These are phyloP conservation scores for Penicillium diatomitis DNA, from an alignment of 495 filamentous ascomycete genomes.

Conservation along the genomic window DNA sequence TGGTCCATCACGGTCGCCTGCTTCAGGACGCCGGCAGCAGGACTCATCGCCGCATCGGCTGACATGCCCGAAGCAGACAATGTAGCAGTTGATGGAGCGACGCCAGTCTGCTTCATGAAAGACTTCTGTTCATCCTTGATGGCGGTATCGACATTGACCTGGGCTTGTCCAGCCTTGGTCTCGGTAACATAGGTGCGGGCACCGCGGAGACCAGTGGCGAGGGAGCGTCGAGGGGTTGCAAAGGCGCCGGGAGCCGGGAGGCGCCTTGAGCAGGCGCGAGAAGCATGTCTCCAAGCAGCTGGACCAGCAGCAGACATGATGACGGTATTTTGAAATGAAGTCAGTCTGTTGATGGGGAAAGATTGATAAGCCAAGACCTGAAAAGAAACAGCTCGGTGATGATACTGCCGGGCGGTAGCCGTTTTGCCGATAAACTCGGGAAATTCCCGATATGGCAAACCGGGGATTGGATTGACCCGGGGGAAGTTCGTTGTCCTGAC, in stretches of 20 bases:
- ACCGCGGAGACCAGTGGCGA: constrained; percentile 18
- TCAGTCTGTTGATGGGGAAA: background rate
- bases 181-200: constrained; percentile 73
- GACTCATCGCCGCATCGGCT: constrained; percentile 65
- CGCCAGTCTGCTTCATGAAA: constrained; percentile 63
- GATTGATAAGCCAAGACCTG: too few species aligned
- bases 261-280: constrained; percentile 54
- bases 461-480: constrained; percentile 11
- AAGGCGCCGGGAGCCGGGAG: constrained; percentile 40
- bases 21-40: constrained; percentile 79
- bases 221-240: constrained; percentile 34
- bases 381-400: background rate
- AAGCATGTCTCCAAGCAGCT: constrained; percentile 67
- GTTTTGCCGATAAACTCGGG: constrained; percentile 11
- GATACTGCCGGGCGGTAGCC: background rate
- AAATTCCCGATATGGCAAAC: constrained; percentile 5
- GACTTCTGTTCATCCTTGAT: constrained; percentile 77
- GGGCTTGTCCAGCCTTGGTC: constrained; percentile 67
- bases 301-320: constrained; percentile 67
- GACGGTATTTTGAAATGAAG: constrained; percentile 13
- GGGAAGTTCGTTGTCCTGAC: background rate
- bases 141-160: constrained; percentile 72
- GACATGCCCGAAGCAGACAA: constrained; percentile 51
- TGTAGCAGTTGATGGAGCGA: constrained; percentile 40
- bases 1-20: constrained; percentile 91